Evolutionary conservation across 129 eudicot genomes (phyloP).

Genomic region (Flaveria sonorensis): DNA sequence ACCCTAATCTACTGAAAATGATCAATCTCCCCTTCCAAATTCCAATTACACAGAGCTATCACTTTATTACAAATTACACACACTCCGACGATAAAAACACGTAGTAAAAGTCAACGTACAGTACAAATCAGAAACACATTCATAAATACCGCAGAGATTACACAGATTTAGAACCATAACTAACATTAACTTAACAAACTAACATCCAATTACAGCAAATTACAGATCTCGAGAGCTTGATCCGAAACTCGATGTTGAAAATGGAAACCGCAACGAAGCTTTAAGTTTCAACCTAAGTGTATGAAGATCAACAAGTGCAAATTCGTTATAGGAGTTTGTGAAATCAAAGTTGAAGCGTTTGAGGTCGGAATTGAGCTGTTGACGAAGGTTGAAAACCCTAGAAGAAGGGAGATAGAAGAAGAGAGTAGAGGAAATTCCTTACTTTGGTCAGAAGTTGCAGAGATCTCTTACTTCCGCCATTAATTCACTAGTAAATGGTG

Average conservation of each 20-base stretch:
- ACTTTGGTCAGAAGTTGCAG: constrained; percentile 55
- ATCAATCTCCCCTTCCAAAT: constrained; percentile 4
- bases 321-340: not conserved
- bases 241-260: constrained; percentile 14
- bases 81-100: constrained; percentile 15
- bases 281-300: not conserved
- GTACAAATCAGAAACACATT: constrained; percentile 28
- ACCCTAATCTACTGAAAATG: constrained; percentile 19
- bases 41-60: constrained; percentile 12
- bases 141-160: constrained; percentile 26
- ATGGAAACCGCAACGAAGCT: constrained; percentile 24
- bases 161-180: constrained; percentile 11
- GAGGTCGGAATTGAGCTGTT: constrained; percentile 32
- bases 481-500: constrained; percentile 36
- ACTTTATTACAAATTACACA: constrained; percentile 20
- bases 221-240: constrained; percentile 37
- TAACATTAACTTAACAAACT: constrained; percentile 29
- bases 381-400: constrained; percentile 43
- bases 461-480: constrained; percentile 66
- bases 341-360: not conserved
- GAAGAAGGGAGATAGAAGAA: constrained; percentile 23
- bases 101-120: constrained; percentile 29
- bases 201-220: constrained; percentile 24
- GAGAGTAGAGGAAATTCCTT: constrained; percentile 50
- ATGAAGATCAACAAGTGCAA: not conserved